These are phyloP conservation scores for Penicillium sp. DNA, from an alignment of 2,329 filamentous ascomycete genomes.

Conservation along the genomic window DNA sequence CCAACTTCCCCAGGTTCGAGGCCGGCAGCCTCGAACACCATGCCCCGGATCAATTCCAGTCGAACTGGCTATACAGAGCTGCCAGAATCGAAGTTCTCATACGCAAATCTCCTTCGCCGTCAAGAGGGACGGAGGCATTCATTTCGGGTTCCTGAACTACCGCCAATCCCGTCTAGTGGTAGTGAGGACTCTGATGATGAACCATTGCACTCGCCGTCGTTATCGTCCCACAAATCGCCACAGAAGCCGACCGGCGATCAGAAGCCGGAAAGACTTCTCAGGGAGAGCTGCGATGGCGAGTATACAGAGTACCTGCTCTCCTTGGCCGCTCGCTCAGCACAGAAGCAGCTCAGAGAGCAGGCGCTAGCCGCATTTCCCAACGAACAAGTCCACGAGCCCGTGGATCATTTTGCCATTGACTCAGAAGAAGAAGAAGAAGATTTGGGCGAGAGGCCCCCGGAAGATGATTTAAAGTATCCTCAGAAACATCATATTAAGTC, in stretches of 20 bases:
- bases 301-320: slow-evolving; percentile 73
- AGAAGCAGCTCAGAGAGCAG: slow-evolving; percentile 70
- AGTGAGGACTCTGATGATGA: slow-evolving; percentile 44
- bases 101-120: slow-evolving; percentile 38
- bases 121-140: slow-evolving; percentile 48
- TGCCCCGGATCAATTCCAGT: slow-evolving; percentile 35
- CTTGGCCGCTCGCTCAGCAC: slow-evolving; percentile 72
- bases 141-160: slow-evolving; percentile 58
- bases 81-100: slow-evolving; percentile 45
- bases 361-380: slow-evolving; percentile 49
- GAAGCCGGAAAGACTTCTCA: slow-evolving; percentile 20
- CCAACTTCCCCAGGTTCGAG: slow-evolving; percentile 2
- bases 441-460: slow-evolving; percentile 8
- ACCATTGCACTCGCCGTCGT: slow-evolving; percentile 42
- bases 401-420: slow-evolving; percentile 47
- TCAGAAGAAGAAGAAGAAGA: slow-evolving; percentile 38
- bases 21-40: neutral
- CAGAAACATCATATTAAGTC: slow-evolving; percentile 31
- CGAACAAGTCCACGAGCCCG: slow-evolving; percentile 44
- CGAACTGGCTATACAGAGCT: slow-evolving; percentile 53
- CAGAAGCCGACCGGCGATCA: slow-evolving; percentile 33
- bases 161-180: slow-evolving; percentile 59
- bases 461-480: slow-evolving; percentile 22
- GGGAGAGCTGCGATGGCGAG: slow-evolving; percentile 67
- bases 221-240: slow-evolving; percentile 33